These are phyloP conservation scores for Fusarium decemcellulare DNA, from an alignment of 2,329 filamentous ascomycete genomes.

Conservation along the genomic window DNA sequence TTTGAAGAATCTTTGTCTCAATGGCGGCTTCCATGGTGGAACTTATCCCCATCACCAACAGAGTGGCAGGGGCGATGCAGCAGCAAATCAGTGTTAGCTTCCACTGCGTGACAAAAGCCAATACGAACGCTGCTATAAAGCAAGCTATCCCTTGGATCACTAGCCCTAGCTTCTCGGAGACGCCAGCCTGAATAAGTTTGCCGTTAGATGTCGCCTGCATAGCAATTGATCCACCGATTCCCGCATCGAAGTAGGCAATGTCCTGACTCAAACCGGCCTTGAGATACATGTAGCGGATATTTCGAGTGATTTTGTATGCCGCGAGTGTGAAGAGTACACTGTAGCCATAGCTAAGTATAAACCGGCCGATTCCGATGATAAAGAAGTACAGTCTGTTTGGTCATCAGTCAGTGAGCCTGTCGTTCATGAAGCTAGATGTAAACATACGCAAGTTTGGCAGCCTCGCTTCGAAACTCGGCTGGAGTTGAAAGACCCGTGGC, in stretches of 20 bases:
- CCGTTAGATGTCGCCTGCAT: conserved; percentile 57
- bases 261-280: conserved; percentile 65
- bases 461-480: conserved; percentile 48
- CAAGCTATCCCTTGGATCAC: conserved; percentile 54
- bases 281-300: conserved; percentile 64
- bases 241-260: conserved; percentile 63
- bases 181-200: conserved; percentile 57
- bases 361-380: conserved; percentile 69
- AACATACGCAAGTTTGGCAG: conserved; percentile 49
- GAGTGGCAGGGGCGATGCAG: conserved; percentile 50
- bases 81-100: conserved; percentile 59
- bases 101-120: conserved; percentile 58
- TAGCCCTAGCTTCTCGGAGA: conserved; percentile 57
- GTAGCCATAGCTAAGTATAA: conserved; percentile 64
- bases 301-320: conserved; percentile 65
- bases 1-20: conserved; percentile 52
- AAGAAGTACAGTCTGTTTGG: conserved; percentile 72
- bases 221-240: conserved; percentile 58
- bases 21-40: conserved; percentile 49
- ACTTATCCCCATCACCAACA: conserved; percentile 51
- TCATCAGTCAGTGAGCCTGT: too few relatives aligned
- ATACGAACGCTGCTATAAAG: conserved; percentile 48
- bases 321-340: conserved; percentile 62
- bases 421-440: conserved; percentile 47
- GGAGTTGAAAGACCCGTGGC: conserved; percentile 43